A percentile compares a stretch with the other conserved stretches of the same genome.
These are phyloP conservation scores for Helotiales sp. DNA, from an alignment of 2,329 filamentous ascomycete genomes.

Conservation along the genomic window DNA sequence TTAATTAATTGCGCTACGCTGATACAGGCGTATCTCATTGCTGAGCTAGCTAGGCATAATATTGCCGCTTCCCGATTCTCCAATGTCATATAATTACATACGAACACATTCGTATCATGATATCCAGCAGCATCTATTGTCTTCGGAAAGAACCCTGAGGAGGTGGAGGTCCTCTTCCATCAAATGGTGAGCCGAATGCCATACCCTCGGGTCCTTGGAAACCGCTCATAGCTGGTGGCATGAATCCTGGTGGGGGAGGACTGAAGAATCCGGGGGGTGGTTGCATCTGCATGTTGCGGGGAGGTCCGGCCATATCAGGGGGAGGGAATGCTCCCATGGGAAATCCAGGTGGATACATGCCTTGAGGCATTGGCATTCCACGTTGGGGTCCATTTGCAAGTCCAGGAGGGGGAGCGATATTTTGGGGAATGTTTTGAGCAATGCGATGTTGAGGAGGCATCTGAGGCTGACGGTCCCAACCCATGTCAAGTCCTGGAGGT, in stretches of 20 bases:
- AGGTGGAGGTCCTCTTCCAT: conserved; percentile 57
- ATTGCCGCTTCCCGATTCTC: background rate
- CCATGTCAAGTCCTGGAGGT: conserved; percentile 64
- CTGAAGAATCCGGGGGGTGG: conserved; percentile 54
- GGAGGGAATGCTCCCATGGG: conserved; percentile 54
- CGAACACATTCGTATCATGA: conserved; percentile 18
- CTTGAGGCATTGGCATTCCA: conserved; percentile 55
- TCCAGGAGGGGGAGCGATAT: conserved; percentile 67
- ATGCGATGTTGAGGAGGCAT: conserved; percentile 32
- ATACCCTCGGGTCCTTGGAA: conserved; percentile 61
- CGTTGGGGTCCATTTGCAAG: conserved; percentile 49
- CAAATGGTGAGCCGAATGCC: conserved; percentile 57
- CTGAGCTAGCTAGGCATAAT: conserved; percentile 6
- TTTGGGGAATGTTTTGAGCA: conserved; percentile 49
- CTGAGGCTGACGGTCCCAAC: conserved; percentile 43
- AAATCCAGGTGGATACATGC: conserved; percentile 67
- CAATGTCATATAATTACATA: conserved; percentile 24
- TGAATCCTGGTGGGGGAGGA: conserved; percentile 54
- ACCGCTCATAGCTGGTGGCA: conserved; percentile 59
- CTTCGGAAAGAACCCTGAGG: conserved; percentile 54
- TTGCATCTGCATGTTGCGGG: conserved; percentile 51
- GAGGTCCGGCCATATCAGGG: conserved; percentile 51
- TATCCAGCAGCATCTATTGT: conserved; percentile 37
- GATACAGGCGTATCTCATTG: conserved; percentile 6
- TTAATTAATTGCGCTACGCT: background rate